Evolutionary conservation across 2,329 filamentous ascomycete genomes (phyloP), one percentile per base, ranked within the genome.

Genomic region (Colletotrichum sp.): DNA sequence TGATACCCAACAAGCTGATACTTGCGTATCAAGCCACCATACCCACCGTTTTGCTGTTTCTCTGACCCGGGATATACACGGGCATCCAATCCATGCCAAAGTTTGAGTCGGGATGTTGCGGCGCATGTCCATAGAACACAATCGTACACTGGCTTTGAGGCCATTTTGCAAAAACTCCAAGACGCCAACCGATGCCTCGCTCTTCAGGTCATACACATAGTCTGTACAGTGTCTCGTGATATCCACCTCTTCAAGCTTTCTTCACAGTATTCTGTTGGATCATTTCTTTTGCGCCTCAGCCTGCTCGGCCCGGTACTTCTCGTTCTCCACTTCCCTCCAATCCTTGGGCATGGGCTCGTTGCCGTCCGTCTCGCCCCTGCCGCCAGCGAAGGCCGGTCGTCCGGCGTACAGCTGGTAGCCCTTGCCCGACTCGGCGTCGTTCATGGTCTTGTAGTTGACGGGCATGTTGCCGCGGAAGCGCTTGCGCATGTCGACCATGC

Each of bases 401-500:
- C 95, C 95, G 18, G 93, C 95, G 84, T 98, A 98, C 79, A 98
- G 85, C 87, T 97, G 93, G 82, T 93, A 91, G 6, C 91, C 90
- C 71, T 88, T 86, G 77, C 88, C 88, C 13, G 87, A 87, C 79
- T 95, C 93, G 72, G 91, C 84, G 79, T 93, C 89, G 82, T 92
- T 89, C 80, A 92, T 86, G 75, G 88, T 86, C 81, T 87, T 89
- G 79, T 94, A 91, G 28, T 92, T 89, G 78, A 98, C 93, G 70
- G 97, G 96, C 84, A 95, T 92, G 87, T 99, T 99, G 74, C 97
- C 97, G 72, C 97, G 92, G 86, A 99, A 99, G 39, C 97, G 94
- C 88, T 99, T 99, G 84, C 97, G 95, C 97, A 99, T 99, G 85
- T 99, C 97, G 80, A 99, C 94, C 92, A 98, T 92, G 79, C 97